Base-by-base conservation (phyloP, 2,329 filamentous ascomycete species). In the Mycogone perniciosa region DNA sequence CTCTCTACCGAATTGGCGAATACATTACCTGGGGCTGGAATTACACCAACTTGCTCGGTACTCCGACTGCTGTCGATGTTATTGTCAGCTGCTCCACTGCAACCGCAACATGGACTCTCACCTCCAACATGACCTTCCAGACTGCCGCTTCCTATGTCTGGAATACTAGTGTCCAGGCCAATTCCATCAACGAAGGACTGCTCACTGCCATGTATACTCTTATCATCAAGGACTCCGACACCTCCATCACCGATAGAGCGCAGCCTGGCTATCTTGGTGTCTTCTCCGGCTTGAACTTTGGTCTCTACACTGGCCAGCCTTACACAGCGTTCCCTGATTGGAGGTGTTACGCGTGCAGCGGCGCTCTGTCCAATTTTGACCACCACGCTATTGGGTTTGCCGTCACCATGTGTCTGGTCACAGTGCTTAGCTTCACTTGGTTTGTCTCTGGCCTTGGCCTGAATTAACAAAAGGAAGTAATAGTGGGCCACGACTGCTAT, bases 11-110 rank as follows among this genome's bases (percentile, higher is more conserved):
- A 61, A 80, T 85, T 54, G 77, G 79, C 54, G 75, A 83, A 60
- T 71, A 71, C 41, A 69, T 84, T 40, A 84, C 80, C 10, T 81
- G 79, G 66, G 74, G 68, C 43, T 86, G 81, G 81, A 85, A 85
- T 67, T 85, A 84, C 69, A 85, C 82, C 4, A 76, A 76, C 41
- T 64, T 86, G 31, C 70, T 74, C 50, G 79, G 69, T 29, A 77
- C 72, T 1, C 82, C 82, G 2, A 81, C 77, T 3, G 81, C 80
- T 38, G 62, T 86, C 51, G 80, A 85, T 56, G 70, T 85, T 10
- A 64, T 83, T 51, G 71, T 81, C 33, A 79, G 77, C 56, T 82
- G 78, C 69, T 76, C 75, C 38, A 64, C 64, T 6, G 76, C 73
- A 41, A 65, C 71, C 20, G 70, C 73, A 54, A 76, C 80, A 2